These are phyloP conservation scores for Sclerospora graminicola DNA, from an alignment of 352 stramenopile species.

Conservation along the genomic window DNA sequence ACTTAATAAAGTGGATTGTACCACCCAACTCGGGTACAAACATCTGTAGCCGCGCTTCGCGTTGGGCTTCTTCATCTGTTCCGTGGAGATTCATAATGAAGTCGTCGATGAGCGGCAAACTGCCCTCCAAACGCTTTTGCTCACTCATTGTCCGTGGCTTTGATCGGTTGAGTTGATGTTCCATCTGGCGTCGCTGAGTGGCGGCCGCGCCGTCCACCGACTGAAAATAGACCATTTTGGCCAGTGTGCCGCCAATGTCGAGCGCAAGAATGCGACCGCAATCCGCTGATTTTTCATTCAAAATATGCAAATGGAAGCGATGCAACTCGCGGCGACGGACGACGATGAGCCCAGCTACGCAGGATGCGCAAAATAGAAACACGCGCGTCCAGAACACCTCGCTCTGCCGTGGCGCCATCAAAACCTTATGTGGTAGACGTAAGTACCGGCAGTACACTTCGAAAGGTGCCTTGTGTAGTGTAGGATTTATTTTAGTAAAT, in stretches of 20 bases:
- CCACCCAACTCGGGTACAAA: constrained; percentile 70
- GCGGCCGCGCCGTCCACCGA: constrained; percentile 26
- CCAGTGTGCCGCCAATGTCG: constrained; percentile 89
- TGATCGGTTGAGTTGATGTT: constrained; percentile 14
- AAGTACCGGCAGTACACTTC: background rate
- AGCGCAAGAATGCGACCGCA: constrained; percentile 80
- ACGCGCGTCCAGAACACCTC: constrained; percentile 59
- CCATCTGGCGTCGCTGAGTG: constrained; percentile 20
- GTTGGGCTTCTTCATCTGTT: constrained; percentile 32
- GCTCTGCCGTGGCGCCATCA: constrained; percentile 12
- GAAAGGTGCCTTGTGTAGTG: background rate
- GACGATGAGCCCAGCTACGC: constrained; percentile 55
- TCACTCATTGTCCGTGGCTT: constrained; percentile 6
- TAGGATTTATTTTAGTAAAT: no score
- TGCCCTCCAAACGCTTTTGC: constrained; percentile 24
- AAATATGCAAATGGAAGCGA: constrained; percentile 57
- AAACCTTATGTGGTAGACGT: background rate
- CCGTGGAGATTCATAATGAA: constrained; percentile 39
- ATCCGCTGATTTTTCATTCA: constrained; percentile 57
- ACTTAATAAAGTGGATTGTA: constrained; percentile 92
- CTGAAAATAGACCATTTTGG: constrained; percentile 92
- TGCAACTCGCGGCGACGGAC: constrained; percentile 58
- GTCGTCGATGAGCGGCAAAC: constrained; percentile 40
- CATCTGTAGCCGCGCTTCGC: constrained; percentile 54
- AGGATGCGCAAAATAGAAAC: constrained; percentile 62